Percentiles rank a stretch among this genome's conserved stretches.
phyloP scores from a whole-genome alignment of 495 filamentous ascomycete species.

The Penicillium taxi region DNA sequence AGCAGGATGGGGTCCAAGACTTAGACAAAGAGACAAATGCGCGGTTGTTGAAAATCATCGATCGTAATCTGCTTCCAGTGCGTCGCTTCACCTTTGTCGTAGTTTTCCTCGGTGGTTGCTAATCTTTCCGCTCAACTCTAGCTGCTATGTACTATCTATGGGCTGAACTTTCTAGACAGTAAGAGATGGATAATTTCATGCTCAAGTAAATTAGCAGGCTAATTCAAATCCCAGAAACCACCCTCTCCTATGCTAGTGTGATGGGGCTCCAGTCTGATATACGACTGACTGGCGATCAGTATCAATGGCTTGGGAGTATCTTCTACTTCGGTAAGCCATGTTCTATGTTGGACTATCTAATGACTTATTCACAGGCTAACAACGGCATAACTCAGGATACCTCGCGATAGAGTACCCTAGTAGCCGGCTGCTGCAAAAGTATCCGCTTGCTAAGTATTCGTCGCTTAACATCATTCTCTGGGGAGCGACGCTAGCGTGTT shows the following conservation, averaged over 20 bases:
- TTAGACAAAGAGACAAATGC: constrained; percentile 46
- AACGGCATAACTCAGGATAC: background rate
- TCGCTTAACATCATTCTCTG: constrained; percentile 45
- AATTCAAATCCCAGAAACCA: too few relatives aligned
- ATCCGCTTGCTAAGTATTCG: constrained; percentile 49
- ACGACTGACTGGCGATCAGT: constrained; percentile 27
- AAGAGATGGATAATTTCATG: too few relatives aligned
- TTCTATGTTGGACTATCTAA: constrained; percentile 56
- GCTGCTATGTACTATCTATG: constrained; percentile 49
- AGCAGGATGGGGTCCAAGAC: constrained; percentile 28
- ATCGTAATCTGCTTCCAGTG: constrained; percentile 50
- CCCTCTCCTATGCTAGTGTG: constrained; percentile 49
- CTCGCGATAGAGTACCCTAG: constrained; percentile 47
- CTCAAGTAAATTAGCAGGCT: too few relatives aligned
- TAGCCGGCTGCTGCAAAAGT: constrained; percentile 44
- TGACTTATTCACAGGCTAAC: constrained; percentile 44
- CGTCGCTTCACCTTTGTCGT: constrained; percentile 13
- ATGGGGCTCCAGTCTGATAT: constrained; percentile 49
- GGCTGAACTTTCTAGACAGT: constrained; percentile 54
- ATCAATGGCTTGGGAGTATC: constrained; percentile 43
- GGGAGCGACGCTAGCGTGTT: constrained; percentile 42
- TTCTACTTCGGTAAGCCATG: too few relatives aligned
- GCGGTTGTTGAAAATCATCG: constrained; percentile 46
- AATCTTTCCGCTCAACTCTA: too few relatives aligned
- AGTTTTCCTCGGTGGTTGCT: too few relatives aligned